Percentiles rank a stretch among this genome's conserved stretches.
Conservation (phyloP, 352 stramenopile genomes). For the Phytophthora pini region DNA sequence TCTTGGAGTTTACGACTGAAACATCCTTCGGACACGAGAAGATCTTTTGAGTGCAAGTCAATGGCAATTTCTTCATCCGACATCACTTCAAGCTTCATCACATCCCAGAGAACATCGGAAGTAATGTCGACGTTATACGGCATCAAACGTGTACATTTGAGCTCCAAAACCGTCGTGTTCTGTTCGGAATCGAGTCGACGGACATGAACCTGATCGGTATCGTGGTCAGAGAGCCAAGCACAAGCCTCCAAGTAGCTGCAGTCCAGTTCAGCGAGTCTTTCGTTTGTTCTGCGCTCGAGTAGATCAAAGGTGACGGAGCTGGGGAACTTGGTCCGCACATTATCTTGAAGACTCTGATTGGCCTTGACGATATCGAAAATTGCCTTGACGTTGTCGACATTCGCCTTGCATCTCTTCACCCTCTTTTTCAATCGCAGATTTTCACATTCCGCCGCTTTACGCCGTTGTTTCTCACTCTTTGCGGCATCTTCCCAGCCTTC, state of each 20-base stretch:
- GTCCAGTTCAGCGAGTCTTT: neutral
- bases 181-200: neutral
- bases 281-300: neutral
- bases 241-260: neutral
- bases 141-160: slow-evolving; percentile 6
- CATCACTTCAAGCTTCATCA: slow-evolving; percentile 5
- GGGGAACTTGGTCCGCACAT: neutral
- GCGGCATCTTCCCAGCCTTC: no score
- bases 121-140: slow-evolving; percentile 3
- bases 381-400: no score
- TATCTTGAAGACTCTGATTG: neutral
- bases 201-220: slow-evolving; percentile 10
- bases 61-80: neutral
- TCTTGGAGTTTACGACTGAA: neutral
- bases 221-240: neutral
- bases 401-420: no score
- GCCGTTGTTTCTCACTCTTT: no score
- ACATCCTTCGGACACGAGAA: neutral
- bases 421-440: no score
- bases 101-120: neutral
- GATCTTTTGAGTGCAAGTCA: slow-evolving; percentile 2
- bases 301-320: neutral
- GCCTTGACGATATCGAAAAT: neutral
- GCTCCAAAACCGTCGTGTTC: neutral
- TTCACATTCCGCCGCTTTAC: no score